Evolutionary conservation across 2,329 filamentous ascomycete species (phyloP).

Genomic region (Fusarium lateritium): DNA sequence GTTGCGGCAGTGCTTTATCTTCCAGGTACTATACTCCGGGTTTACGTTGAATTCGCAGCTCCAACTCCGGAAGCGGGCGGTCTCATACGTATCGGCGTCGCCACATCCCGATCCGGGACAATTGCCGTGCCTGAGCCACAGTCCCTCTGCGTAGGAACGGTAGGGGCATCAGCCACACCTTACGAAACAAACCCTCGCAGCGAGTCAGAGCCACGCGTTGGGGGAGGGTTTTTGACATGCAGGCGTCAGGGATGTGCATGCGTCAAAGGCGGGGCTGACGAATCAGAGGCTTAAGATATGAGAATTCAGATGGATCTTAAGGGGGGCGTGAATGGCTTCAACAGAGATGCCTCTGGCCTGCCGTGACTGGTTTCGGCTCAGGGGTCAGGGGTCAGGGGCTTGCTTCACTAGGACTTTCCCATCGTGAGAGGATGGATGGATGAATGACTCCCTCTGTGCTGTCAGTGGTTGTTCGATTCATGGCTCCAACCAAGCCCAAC

Average conservation of each 20-base stretch:
- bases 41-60: background rate
- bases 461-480: slow-evolving; percentile 36
- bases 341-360: slow-evolving; percentile 24
- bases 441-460: slow-evolving; percentile 30
- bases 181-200: slow-evolving; percentile 21
- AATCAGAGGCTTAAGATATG: slow-evolving; percentile 17
- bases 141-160: background rate
- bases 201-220: slow-evolving; percentile 41
- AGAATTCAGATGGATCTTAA: slow-evolving; percentile 20
- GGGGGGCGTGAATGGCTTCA: slow-evolving; percentile 31
- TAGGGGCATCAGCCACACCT: slow-evolving; percentile 35
- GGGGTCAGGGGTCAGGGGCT: slow-evolving; percentile 34
- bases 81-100: slow-evolving; percentile 31
- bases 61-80: slow-evolving; percentile 23
- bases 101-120: slow-evolving; percentile 30
- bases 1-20: slow-evolving; percentile 13
- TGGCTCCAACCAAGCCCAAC: slow-evolving; percentile 25
- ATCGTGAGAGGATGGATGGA: slow-evolving; percentile 35
- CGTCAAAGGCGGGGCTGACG: slow-evolving; percentile 27
- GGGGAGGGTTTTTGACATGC: slow-evolving; percentile 39
- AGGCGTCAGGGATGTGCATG: slow-evolving; percentile 39
- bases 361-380: slow-evolving; percentile 34
- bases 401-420: slow-evolving; percentile 8
- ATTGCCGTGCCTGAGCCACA: slow-evolving; percentile 27
- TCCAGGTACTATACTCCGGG: background rate